These are phyloP conservation scores for Penicillium pancosmium DNA, from an alignment of 495 filamentous ascomycete species.

Conservation along the genomic window DNA sequence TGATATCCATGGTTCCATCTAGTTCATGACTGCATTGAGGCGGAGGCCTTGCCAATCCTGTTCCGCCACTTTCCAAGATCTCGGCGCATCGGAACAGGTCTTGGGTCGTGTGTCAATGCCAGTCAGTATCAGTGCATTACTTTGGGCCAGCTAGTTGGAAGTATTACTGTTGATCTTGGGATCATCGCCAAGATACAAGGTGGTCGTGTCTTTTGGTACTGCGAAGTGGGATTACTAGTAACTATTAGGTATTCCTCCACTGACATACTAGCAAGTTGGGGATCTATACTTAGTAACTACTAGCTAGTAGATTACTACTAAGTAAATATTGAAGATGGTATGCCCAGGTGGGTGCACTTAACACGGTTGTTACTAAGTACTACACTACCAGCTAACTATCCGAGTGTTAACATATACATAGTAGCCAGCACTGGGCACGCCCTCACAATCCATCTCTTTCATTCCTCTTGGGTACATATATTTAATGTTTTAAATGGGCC, in stretches of 20 bases:
- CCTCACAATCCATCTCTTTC: background rate
- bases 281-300: too few species aligned
- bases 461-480: too few species aligned
- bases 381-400: too few species aligned
- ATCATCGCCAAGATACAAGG: background rate
- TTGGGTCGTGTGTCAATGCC: background rate
- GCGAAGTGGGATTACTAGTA: too few species aligned
- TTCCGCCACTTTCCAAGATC: slow-evolving; percentile 19
- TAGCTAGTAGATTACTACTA: background rate
- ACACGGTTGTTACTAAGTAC: too few species aligned
- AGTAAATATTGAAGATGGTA: too few species aligned
- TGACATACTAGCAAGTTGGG: background rate
- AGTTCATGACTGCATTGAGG: slow-evolving; percentile 20
- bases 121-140: background rate
- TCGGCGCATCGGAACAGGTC: slow-evolving; percentile 21
- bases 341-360: too few species aligned
- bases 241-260: background rate
- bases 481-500: too few species aligned
- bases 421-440: background rate
- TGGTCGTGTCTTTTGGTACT: too few species aligned
- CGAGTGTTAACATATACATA: too few species aligned
- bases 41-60: slow-evolving; percentile 18
- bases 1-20: slow-evolving; percentile 15
- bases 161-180: background rate
- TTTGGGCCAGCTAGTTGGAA: background rate